Base-by-base conservation (phyloP, 768 basidiomycete genomes). In the Termitomyces sp. region DNA sequence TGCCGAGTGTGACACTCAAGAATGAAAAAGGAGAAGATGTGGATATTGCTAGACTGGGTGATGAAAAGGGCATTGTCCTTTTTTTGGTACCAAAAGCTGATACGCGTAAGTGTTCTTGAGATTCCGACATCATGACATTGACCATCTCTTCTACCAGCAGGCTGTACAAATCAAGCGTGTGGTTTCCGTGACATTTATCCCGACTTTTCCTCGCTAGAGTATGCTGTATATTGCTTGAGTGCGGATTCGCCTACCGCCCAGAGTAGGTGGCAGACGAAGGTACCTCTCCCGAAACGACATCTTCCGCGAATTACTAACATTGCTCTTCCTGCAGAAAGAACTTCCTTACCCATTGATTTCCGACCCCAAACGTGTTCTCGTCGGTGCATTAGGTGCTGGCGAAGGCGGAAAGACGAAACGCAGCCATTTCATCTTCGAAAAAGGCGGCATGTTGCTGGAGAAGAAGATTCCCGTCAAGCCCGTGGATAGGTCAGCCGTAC, bases 121-220 rank as follows among this genome's bases (percentile, higher is more conserved):
- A 24, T 36, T 41, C 20, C 4, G 4, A 10, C n/a, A 37, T 18
- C n/a, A 6, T 42, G 13, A 22, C 26, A 29, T 26, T 20, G 29
- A 31, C 16, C 15, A 31, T 48, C n/a, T 31, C 28, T 33, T 34
- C 13, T 33, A 46, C 45, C 46, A 91, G 90, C 89, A 53, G 94
- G 95, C 33, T 97, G 95, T 74, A 98, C 94, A 3, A 87, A 75
- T 36, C 94, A 98, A 70, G 94, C 95, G 0, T 98, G 95, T 68
- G 90, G 87, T 4, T 98, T 90, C 79, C 81, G 93, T 20, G 94
- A 98, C 68, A 77, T 77, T 53, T 91, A 88, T 69, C 81, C 85
- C 5, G 87, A 90, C 61, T 95, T 95, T 69, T 76, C 81, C 2
- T 73, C 81, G 5, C 68, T 81, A 57, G 78, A 84, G 44, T 97